phyloP scores from a whole-genome alignment of 2,329 filamentous ascomycete species.

The Aspergillus sclerotialis region DNA sequence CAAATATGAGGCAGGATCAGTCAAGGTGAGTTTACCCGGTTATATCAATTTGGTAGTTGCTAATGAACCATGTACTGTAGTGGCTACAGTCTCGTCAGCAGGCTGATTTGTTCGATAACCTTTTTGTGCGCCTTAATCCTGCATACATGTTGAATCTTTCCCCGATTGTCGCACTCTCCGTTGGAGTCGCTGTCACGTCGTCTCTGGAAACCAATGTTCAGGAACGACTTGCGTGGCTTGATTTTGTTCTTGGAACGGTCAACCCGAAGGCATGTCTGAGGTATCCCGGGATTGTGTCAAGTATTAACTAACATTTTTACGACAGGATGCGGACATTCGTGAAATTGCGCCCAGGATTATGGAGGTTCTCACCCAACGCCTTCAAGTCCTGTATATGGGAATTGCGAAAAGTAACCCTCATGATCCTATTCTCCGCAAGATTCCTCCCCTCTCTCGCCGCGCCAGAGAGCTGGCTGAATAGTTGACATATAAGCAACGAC shows the following conservation, averaged over 20 bases:
- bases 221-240: conserved; percentile 54
- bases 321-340: conserved; percentile 46
- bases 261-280: conserved; percentile 44
- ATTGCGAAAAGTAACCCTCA: conserved; percentile 47
- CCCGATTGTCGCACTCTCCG: conserved; percentile 53
- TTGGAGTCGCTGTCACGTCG: conserved; percentile 56
- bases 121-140: conserved; percentile 54
- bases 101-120: conserved; percentile 53
- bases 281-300: not conserved
- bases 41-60: not conserved
- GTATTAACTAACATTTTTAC: conserved; percentile 4
- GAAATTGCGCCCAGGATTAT: conserved; percentile 55
- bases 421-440: conserved; percentile 46
- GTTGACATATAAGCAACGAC: conserved; percentile 1
- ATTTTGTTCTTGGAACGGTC: conserved; percentile 48
- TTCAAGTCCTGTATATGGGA: conserved; percentile 51
- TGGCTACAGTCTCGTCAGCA: conserved; percentile 58
- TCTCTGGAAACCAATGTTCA: conserved; percentile 47
- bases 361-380: conserved; percentile 51
- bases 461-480: conserved; percentile 30
- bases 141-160: conserved; percentile 49
- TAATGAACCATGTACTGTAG: conserved; percentile 24
- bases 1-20: conserved; percentile 38
- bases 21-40: conserved; percentile 30
- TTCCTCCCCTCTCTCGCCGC: conserved; percentile 40